A percentile compares a stretch with the other conserved stretches of the same genome.
phyloP scores from a whole-genome alignment of 495 filamentous ascomycete species.

The Trichoderma virens region DNA sequence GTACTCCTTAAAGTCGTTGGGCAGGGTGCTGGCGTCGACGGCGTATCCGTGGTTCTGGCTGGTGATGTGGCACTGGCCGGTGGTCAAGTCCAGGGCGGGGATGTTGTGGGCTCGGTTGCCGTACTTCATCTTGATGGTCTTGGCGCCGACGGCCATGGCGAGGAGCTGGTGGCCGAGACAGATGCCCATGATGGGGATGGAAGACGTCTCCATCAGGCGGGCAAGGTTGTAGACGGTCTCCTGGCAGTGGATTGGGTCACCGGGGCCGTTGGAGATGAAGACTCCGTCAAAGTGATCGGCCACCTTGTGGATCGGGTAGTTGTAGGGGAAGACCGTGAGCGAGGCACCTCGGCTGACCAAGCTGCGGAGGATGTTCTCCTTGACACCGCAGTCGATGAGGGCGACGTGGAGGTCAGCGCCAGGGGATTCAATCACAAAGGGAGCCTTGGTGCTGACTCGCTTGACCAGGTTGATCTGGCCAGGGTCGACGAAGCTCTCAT shows the following conservation, averaged over 20 bases:
- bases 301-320: slow-evolving; percentile 97
- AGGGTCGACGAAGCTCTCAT: slow-evolving; percentile 91
- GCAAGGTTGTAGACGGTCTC: slow-evolving; percentile 84
- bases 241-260: slow-evolving; percentile 94
- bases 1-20: slow-evolving; percentile 88
- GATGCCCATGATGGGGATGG: slow-evolving; percentile 93
- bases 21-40: slow-evolving; percentile 77
- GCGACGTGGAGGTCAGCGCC: slow-evolving; percentile 82
- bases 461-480: slow-evolving; percentile 94
- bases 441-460: slow-evolving; percentile 92
- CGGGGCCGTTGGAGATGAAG: slow-evolving; percentile 96
- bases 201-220: slow-evolving; percentile 80
- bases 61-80: slow-evolving; percentile 96
- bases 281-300: slow-evolving; percentile 95
- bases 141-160: slow-evolving; percentile 72
- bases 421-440: slow-evolving; percentile 82
- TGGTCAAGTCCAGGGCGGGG: slow-evolving; percentile 85
- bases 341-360: slow-evolving; percentile 80
- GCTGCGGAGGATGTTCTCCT: slow-evolving; percentile 97
- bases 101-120: slow-evolving; percentile 98
- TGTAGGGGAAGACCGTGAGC: slow-evolving; percentile 88
- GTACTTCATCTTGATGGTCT: slow-evolving; percentile 92
- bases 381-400: slow-evolving; percentile 95
- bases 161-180: slow-evolving; percentile 90
- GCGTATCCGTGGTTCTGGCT: slow-evolving; percentile 98